A percentile compares a stretch with the other conserved stretches of the same genome.
Evolutionary conservation across 176 grass and related monocot species (phyloP).

Genomic region (Aegilops bicornis): DNA sequence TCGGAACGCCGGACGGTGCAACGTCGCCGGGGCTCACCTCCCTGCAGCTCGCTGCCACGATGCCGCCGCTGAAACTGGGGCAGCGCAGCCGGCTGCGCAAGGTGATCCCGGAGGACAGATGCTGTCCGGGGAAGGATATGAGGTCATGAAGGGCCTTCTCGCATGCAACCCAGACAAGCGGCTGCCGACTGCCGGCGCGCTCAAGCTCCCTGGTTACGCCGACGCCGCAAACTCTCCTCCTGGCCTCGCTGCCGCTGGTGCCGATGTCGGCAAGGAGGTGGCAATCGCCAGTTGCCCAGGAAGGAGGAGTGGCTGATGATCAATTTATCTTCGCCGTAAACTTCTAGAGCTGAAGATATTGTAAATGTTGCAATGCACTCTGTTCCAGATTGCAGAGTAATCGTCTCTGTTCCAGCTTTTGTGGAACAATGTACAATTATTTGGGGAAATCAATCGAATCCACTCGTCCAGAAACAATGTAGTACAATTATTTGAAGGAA

Average conservation of each 20-base stretch:
- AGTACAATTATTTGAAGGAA: background rate
- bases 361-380: background rate
- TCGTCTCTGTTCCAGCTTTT: background rate
- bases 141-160: conserved; percentile 8
- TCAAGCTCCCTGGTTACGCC: conserved; percentile 7
- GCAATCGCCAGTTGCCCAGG: background rate
- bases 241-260: background rate
- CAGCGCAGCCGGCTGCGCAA: background rate
- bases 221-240: no score
- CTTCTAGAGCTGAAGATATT: background rate
- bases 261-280: background rate
- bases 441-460: background rate
- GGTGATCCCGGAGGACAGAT: background rate
- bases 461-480: no score
- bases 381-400: background rate
- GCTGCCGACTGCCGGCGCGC: background rate
- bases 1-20: background rate
- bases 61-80: background rate
- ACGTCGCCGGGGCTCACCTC: background rate
- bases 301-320: background rate
- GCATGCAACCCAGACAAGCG: background rate
- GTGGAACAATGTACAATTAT: background rate
- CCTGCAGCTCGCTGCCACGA: background rate
- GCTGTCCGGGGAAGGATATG: background rate
- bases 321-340: background rate